Evolutionary conservation across 2,329 filamentous ascomycete species (phyloP).

Genomic region (Ascochyta koolunga): DNA sequence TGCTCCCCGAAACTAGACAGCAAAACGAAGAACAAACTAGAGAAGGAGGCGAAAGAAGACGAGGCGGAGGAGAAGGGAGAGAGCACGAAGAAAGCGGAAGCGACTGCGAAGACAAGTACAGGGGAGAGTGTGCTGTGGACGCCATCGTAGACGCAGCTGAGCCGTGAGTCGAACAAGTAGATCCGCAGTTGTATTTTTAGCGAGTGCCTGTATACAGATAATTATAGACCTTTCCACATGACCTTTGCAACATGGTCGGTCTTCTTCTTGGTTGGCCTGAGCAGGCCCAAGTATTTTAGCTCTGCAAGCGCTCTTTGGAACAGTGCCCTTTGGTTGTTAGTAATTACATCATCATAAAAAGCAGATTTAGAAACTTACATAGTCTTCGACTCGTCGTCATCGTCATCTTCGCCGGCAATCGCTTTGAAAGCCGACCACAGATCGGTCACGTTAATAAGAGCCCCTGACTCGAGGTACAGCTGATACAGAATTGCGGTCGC

Average conservation of each 20-base stretch:
- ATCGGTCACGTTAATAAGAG: constrained; percentile 78
- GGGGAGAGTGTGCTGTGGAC: constrained; percentile 6
- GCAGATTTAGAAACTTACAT: constrained; percentile 42
- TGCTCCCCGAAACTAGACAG: constrained; percentile 55
- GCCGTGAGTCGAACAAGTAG: constrained; percentile 2
- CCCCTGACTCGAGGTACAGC: constrained; percentile 77
- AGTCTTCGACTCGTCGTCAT: constrained; percentile 56
- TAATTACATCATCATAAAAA: not conserved
- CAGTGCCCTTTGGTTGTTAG: constrained; percentile 57
- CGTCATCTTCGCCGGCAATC: constrained; percentile 60
- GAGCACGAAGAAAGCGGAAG: constrained; percentile 4
- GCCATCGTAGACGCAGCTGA: constrained; percentile 28
- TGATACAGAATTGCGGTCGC: constrained; percentile 77
- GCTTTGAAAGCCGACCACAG: constrained; percentile 78
- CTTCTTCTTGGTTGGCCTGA: constrained; percentile 90
- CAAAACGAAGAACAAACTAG: constrained; percentile 3
- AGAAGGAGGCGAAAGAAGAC: constrained; percentile 12
- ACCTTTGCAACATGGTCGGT: constrained; percentile 89
- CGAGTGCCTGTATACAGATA: not conserved
- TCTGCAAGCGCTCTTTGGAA: constrained; percentile 90
- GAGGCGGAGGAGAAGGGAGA: constrained; percentile 5
- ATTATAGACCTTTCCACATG: constrained; percentile 73
- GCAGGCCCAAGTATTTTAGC: constrained; percentile 80
- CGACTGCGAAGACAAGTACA: constrained; percentile 11
- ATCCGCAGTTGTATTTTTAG: not conserved